Base-by-base conservation (phyloP, 306 rosid genomes). In the Rosa multiflora region DNA sequence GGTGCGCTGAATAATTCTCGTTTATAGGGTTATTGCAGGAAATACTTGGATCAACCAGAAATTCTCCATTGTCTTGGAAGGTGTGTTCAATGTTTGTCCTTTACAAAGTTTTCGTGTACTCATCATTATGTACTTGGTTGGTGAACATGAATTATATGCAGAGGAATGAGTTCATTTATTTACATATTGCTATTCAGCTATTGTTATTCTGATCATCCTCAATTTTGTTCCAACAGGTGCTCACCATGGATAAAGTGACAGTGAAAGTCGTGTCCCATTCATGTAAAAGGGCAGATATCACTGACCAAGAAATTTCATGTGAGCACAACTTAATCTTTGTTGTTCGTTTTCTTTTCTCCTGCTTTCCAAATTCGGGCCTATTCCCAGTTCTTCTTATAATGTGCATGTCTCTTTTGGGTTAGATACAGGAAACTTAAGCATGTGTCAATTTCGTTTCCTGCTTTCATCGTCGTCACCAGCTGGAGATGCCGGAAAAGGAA, bases 241-340 rank as follows among this genome's bases (percentile, higher is more conserved):
- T 95, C 47, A 95, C 92, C 63, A 95, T 91, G 99, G 99, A 95
- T 82, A 95, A 90, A 84, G 94, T 95, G 70, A 95, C 98, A 0
- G 94, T 92, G 76, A 95, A 95, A 85, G 98, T 95, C 82, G 88
- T 95, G 99, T 92, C 99, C 44, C 90, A 89, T 82, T 91, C 97
- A 44, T 95, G 99, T 84, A 91, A 92, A 85, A 95, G 92, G 99
- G 90, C 98, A 75, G 99, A 95, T 81, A 92, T 95, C 80, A 95
- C 99, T 40, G 96, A 95, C 86, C 98, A 92, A 90, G 99, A 92
- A 78, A 85, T 92, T 91, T 95, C 98, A 39, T 76, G 99, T 95
- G 86, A 89, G 95, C 58, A 76, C 64, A 40, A 8, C 14, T 70
- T 61, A 5, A 29, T 61, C 70, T 32, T 44, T 15, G 76, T 61